Conservation (phyloP, 768 basidiomycete genomes). For the Rhodotorula paludigena region DNA sequence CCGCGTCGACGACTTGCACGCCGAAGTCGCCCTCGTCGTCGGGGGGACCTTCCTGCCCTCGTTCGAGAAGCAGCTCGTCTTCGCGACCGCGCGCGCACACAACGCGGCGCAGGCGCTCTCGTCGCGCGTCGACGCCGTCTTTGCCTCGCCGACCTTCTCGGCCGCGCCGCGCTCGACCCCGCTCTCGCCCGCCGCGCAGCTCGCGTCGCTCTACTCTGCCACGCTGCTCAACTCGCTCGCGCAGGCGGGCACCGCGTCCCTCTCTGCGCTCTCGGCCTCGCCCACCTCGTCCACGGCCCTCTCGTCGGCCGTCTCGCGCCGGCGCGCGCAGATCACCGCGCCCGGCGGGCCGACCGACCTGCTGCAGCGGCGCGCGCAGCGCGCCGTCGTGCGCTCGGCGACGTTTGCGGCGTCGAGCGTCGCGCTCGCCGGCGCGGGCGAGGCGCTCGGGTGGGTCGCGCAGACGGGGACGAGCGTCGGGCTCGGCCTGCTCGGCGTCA, state of each 20-base stretch:
- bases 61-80: constrained; percentile 20
- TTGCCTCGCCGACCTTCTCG: constrained; percentile 24
- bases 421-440: not conserved
- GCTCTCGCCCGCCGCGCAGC: constrained; percentile 9
- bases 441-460: not conserved
- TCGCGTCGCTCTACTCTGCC: constrained; percentile 23
- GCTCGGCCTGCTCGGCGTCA: constrained; percentile 23
- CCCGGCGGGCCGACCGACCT: constrained; percentile 34
- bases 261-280: not conserved
- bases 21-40: constrained; percentile 31
- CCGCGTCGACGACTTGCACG: constrained; percentile 38
- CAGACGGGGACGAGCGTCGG: constrained; percentile 27
- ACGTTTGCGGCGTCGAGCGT: not conserved
- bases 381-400: constrained; percentile 7
- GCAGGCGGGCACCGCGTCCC: constrained; percentile 1
- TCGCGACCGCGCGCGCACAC: constrained; percentile 32
- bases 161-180: constrained; percentile 1
- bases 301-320: constrained; percentile 17
- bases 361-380: constrained; percentile 38
- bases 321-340: constrained; percentile 33
- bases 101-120: constrained; percentile 19
- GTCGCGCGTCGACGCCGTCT: constrained; percentile 9
- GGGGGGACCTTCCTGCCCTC: constrained; percentile 15
- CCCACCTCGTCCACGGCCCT: constrained; percentile 10
- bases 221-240: constrained; percentile 24